Conservation (phyloP, 2,329 filamentous ascomycete genomes). For the Fusarium nanum region DNA sequence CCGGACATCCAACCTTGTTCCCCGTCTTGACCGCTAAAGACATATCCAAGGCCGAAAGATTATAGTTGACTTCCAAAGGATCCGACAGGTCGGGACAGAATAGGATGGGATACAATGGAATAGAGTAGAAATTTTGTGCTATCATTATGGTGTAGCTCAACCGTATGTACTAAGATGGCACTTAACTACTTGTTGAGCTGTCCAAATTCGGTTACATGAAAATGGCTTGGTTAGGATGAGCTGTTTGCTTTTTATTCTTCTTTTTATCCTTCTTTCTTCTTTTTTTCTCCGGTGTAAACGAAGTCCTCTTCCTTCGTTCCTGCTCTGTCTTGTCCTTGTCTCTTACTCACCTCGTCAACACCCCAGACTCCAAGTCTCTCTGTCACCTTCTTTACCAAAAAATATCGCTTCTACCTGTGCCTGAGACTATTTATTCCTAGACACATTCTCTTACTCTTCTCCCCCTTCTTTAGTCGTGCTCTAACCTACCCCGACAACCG, state of each 20-base stretch:
- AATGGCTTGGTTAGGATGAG: conserved; percentile 35
- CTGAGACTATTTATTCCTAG: conserved; percentile 9
- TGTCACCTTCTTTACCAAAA: conserved; percentile 15
- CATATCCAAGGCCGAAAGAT: conserved; percentile 11
- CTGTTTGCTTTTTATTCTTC: conserved; percentile 13
- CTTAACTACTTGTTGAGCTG: conserved; percentile 27
- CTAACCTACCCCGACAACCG: conserved; percentile 8
- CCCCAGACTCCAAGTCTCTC: conserved; percentile 8
- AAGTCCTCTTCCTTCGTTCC: conserved; percentile 12
- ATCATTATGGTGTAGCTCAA: neutral
- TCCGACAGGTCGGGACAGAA: neutral
- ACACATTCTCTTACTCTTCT: conserved; percentile 7
- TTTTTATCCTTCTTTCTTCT: neutral
- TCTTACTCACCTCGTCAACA: conserved; percentile 39
- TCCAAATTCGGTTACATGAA: conserved; percentile 38
- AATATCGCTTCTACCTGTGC: conserved; percentile 11
- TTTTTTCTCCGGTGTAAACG: neutral
- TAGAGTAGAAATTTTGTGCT: neutral
- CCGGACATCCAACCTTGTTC: conserved; percentile 29
- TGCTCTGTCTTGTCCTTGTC: conserved; percentile 13
- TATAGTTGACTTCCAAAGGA: neutral
- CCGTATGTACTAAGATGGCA: conserved; percentile 13
- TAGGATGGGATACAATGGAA: conserved; percentile 1
- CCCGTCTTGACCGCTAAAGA: conserved; percentile 37
- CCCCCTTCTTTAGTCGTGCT: conserved; percentile 1